These are phyloP conservation scores for Epichloe festucae DNA, from an alignment of 2,329 filamentous ascomycete species.

Conservation along the genomic window DNA sequence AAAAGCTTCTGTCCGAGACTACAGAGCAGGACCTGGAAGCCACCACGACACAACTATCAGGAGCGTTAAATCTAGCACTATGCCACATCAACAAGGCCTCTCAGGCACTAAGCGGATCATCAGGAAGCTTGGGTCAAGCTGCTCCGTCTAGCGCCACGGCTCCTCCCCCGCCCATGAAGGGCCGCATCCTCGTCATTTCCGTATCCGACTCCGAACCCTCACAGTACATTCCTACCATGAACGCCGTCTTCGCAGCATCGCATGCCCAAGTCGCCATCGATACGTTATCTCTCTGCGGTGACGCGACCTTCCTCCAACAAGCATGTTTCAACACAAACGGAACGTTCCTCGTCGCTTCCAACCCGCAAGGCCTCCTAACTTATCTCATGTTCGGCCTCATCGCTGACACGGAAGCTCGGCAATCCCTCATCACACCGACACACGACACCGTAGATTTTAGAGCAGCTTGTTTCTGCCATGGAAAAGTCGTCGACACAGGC, in stretches of 20 bases:
- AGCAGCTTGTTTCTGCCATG: slow-evolving; percentile 96
- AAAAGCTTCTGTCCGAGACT: slow-evolving; percentile 58
- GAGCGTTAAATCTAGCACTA: slow-evolving; percentile 79
- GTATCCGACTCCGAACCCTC: slow-evolving; percentile 73
- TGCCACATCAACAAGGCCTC: slow-evolving; percentile 79
- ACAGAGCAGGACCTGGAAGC: slow-evolving; percentile 51
- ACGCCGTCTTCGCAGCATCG: slow-evolving; percentile 90
- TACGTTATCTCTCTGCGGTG: slow-evolving; percentile 72
- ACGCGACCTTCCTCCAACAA: slow-evolving; percentile 89
- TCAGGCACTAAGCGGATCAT: slow-evolving; percentile 48
- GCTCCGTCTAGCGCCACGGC: slow-evolving; percentile 20
- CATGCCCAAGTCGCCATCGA: slow-evolving; percentile 82
- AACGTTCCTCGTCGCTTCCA: slow-evolving; percentile 37
- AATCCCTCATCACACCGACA: slow-evolving; percentile 62
- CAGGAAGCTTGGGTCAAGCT: slow-evolving; percentile 27
- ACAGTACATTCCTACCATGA: slow-evolving; percentile 98
- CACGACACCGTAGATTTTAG: slow-evolving; percentile 87
- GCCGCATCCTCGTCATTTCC: slow-evolving; percentile 75
- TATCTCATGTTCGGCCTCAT: slow-evolving; percentile 94
- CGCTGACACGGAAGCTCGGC: slow-evolving; percentile 42
- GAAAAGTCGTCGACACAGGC: slow-evolving; percentile 77
- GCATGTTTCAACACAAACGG: slow-evolving; percentile 53
- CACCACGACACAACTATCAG: slow-evolving; percentile 77
- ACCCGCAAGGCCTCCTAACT: slow-evolving; percentile 64
- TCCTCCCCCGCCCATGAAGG: slow-evolving; percentile 21